Base-by-base conservation (phyloP, 208 protist genomes). In the Acanthamoeba rhysodes region DNA sequence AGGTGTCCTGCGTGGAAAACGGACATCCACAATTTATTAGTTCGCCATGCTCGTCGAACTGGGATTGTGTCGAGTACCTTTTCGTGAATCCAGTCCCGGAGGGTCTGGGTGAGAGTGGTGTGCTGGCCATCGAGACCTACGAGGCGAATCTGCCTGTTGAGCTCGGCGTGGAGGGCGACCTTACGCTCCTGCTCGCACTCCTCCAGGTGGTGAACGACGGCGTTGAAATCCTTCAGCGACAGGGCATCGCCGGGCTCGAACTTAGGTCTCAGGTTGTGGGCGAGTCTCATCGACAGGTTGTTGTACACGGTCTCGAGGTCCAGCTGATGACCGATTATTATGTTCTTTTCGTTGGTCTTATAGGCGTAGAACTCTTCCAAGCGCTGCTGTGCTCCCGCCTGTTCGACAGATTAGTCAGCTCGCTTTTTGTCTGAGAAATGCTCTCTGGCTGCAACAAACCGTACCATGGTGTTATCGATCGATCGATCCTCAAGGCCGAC, bases 231-330 rank as follows among this genome's bases (percentile, higher is more conserved):
- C 80, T 96, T 53, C 8, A 93, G 29, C 18, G 48, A 55, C n/a
- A 96, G 41, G 37, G 57, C 93, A 16, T 95, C 76, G 32, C 29
- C 57, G 8, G 87, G 95, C 37, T 50, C 18, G 82, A 95, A 96
- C 66, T 12, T 29, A 4, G 95, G 95, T 32, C 95, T 2, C 12
- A 57, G 95, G 95, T 96, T 80, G 68, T 95, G 55, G 27, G 87
- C 92, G 20, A 96, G 85, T 9, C 84, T 78, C 29, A 72, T 96
- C 24, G 85, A 18, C 62, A 96, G 32, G 34, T 82, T 96, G 64
- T 95, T 96, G 68, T 76, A 96, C 29, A 95, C 59, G n/a, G 93
- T 72, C 70, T 96, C 95, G 2, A 96, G 87, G n/a, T 96, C 50
- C 34, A 95, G 84, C 22, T 96, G 93, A 18, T 92, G 64, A 14